These are phyloP conservation scores for Podospora comata DNA, from an alignment of 495 filamentous ascomycete species.

Conservation along the genomic window DNA sequence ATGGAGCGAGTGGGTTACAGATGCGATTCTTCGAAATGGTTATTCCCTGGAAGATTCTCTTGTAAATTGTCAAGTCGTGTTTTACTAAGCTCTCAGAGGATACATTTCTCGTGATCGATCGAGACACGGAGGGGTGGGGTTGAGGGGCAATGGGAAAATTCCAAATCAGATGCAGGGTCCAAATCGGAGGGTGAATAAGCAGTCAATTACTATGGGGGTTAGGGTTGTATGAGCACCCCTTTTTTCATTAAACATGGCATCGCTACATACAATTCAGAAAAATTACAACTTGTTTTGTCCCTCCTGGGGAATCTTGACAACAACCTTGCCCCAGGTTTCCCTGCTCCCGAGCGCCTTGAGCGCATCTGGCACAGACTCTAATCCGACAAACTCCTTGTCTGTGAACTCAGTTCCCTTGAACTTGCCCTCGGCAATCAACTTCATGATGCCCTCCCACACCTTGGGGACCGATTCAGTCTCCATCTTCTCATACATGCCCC, in stretches of 20 bases:
- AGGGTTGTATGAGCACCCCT: conserved; percentile 8
- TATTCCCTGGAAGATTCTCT: neutral
- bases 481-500: conserved; percentile 75
- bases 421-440: conserved; percentile 71
- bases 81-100: conserved; percentile 14
- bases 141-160: neutral
- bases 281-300: conserved; percentile 51
- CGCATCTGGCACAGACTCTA: conserved; percentile 75
- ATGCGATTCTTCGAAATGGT: conserved; percentile 11
- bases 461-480: conserved; percentile 66
- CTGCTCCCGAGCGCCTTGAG: conserved; percentile 71
- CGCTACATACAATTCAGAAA: neutral
- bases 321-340: conserved; percentile 95
- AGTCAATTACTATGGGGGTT: conserved; percentile 5
- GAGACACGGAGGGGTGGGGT: neutral
- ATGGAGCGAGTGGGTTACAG: conserved; percentile 5
- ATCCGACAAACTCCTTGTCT: conserved; percentile 75
- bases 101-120: neutral
- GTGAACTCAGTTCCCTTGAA: conserved; percentile 79
- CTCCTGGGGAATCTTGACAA: conserved; percentile 78
- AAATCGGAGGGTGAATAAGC: neutral
- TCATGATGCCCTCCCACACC: conserved; percentile 81
- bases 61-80: neutral
- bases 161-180: neutral
- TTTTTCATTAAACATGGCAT: conserved; percentile 7